These are phyloP conservation scores for Trifolium repens DNA, from an alignment of 306 rosid species.

Conservation along the genomic window DNA sequence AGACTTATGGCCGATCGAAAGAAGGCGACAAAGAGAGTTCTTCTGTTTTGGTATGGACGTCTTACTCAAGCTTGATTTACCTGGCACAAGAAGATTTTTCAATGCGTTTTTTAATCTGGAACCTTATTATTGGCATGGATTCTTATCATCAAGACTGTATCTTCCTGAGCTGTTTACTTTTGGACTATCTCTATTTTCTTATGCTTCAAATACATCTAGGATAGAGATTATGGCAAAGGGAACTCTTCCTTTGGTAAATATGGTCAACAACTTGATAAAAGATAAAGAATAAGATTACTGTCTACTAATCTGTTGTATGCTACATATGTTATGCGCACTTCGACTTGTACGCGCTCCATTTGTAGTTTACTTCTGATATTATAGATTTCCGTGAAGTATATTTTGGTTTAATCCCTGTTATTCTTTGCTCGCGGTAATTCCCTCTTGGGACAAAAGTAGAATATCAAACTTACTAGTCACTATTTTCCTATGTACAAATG, in stretches of 20 bases:
- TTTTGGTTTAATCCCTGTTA: slow-evolving; percentile 28
- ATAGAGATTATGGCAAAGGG: slow-evolving; percentile 96
- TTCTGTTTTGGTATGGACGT: slow-evolving; percentile 99
- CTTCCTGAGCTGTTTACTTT: slow-evolving; percentile 83
- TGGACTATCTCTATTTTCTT: slow-evolving; percentile 87
- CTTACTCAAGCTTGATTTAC: slow-evolving; percentile 90
- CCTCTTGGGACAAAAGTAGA: slow-evolving; percentile 3
- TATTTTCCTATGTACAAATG: slow-evolving; percentile 33
- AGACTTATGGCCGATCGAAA: slow-evolving; percentile 88
- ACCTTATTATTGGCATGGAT: slow-evolving; percentile 97
- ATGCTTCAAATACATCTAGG: slow-evolving; percentile 87
- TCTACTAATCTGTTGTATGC: slow-evolving; percentile 51
- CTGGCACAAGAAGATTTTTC: slow-evolving; percentile 83
- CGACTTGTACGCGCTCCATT: slow-evolving; percentile 3
- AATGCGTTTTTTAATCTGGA: slow-evolving; percentile 92
- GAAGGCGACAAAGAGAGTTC: slow-evolving; percentile 96
- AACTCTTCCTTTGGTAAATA: slow-evolving; percentile 87
- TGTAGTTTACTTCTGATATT: slow-evolving; percentile 45
- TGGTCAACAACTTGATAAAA: slow-evolving; percentile 85
- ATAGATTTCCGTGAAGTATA: slow-evolving; percentile 40
- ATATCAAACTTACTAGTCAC: neutral
- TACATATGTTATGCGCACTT: slow-evolving; percentile 41
- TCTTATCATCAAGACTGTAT: slow-evolving; percentile 89
- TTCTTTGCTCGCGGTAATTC: slow-evolving; percentile 31
- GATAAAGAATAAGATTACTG: slow-evolving; percentile 68